Conservation (phyloP, 106 monocot species). For the Agapanthus africanus region DNA sequence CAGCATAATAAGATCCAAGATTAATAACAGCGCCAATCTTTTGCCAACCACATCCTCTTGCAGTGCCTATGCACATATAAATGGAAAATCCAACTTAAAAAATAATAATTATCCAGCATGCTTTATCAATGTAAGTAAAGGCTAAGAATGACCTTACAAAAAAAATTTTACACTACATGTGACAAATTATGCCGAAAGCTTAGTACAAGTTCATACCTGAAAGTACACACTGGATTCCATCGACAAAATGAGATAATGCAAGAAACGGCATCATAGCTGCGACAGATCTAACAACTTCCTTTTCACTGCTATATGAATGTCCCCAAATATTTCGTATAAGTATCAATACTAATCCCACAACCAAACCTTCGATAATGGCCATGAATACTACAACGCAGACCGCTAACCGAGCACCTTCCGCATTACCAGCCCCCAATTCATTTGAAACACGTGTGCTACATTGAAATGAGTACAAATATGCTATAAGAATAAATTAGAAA, state of each 20-base stretch:
- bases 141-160: too few species aligned
- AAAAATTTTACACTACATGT: too few species aligned
- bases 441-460: slow-evolving; percentile 62
- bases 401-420: slow-evolving; percentile 40
- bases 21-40: slow-evolving; percentile 37
- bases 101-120: too few species aligned
- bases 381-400: slow-evolving; percentile 24
- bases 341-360: slow-evolving; percentile 24
- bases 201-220: too few species aligned
- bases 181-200: too few species aligned
- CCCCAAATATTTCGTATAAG: slow-evolving; percentile 31
- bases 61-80: slow-evolving; percentile 18
- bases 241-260: slow-evolving; percentile 31
- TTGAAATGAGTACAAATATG: background rate
- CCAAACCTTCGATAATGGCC: slow-evolving; percentile 27
- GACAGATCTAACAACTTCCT: slow-evolving; percentile 45
- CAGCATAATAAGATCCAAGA: slow-evolving; percentile 47
- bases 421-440: slow-evolving; percentile 58
- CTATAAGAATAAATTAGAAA: background rate
- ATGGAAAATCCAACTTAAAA: too few species aligned
- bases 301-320: slow-evolving; percentile 51
- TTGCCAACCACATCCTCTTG: slow-evolving; percentile 50
- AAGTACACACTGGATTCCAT: slow-evolving; percentile 49
- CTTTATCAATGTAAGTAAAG: too few species aligned
- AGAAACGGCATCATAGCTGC: slow-evolving; percentile 47